Evolutionary conservation across 768 basidiomycete species (phyloP), one percentile per base, ranked within the genome.

Genomic region (Phylloporus sp.): DNA sequence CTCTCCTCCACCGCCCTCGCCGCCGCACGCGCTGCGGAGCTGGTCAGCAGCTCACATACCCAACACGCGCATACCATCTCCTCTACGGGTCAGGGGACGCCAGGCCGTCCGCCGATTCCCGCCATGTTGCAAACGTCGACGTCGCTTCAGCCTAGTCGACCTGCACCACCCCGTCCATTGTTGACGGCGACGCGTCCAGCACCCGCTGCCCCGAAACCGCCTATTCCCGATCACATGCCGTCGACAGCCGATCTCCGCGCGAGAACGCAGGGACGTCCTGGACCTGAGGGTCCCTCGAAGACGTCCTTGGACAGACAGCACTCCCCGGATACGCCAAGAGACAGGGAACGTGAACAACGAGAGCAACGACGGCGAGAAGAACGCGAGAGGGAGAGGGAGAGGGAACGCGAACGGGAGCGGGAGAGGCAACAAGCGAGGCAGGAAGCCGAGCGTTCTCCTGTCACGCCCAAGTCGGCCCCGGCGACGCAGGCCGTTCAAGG

Each of bases 161-260:
- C 87, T 5, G 81, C 86, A 0, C 86, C 86, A 18, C 76, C 84
- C 3, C 75, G 85, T 5, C 86, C 88, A 0, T 64, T 80, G 6
- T 71, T 84, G 50, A 73, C 78, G 15, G 77, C 72, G 17, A 75
- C 69, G 31, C 72, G 79, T 0, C 72, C 80, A 10, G 74, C 81
- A 7, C 81, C 83, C 1, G 65, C 79, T 21, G 65, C 74, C 9
- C 73, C 79, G 1, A 68, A 67, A 24, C 56, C 53, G 13, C 50
- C 54, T 4, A 49, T 79, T 41, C 67, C 71, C 9, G 78, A 81
- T 24, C 71, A 77, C 44, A 76, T 80, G 5, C 82, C 84, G 0
- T 78, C 78, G 7, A 72, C 81, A 5, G 78, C 82, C 0, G 86
- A 89, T 56, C 69, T 86, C 22, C 78, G 82, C 27, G 73, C 81